A percentile compares a stretch with the other conserved stretches of the same genome.
Evolutionary conservation across 305 asterid genomes (phyloP).

Genomic region (Caryopteris hybrid): DNA sequence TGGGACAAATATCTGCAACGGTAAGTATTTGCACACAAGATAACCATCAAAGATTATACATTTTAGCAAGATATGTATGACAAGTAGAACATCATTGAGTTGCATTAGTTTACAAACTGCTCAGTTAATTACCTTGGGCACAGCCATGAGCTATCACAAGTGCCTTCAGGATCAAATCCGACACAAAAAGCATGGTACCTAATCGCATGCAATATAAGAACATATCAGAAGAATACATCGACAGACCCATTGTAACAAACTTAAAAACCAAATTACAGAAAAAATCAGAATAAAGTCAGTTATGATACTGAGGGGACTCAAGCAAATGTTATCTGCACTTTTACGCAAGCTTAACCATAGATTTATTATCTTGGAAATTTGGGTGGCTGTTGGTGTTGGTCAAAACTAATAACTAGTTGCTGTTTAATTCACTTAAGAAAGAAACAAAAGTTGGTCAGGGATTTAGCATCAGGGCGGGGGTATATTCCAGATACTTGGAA

Average conservation of each 20-base stretch:
- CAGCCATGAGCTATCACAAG: constrained; percentile 87
- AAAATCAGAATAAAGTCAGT: constrained; percentile 5
- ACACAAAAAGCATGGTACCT: constrained; percentile 99
- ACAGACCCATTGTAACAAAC: constrained; percentile 5
- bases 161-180: constrained; percentile 91
- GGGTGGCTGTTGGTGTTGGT: neutral
- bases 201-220: constrained; percentile 27
- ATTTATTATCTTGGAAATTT: neutral
- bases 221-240: constrained; percentile 14
- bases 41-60: neutral
- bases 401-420: neutral
- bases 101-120: constrained; percentile 5
- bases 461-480: neutral
- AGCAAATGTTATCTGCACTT: neutral
- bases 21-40: neutral
- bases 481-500: neutral
- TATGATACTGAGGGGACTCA: neutral
- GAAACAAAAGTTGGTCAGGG: neutral
- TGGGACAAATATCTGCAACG: neutral
- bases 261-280: neutral
- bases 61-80: constrained; percentile 4
- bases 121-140: constrained; percentile 76
- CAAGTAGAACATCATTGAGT: neutral
- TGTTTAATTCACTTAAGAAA: neutral
- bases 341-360: neutral